Conservation (phyloP, 345 rosid species). For the Pugionium cornutum region DNA sequence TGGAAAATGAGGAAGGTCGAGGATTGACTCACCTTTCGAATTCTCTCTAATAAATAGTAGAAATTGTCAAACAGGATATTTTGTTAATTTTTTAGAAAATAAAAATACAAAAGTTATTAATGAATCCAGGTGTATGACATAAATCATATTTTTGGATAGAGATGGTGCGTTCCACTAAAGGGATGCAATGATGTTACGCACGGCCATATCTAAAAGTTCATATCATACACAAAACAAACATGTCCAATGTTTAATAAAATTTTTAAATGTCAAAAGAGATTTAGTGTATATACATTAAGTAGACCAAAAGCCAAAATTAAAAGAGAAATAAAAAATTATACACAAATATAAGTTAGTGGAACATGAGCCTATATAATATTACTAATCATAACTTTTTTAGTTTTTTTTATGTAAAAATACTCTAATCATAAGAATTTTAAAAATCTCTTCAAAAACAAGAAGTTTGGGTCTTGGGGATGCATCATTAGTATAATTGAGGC, state of each 20-base stretch:
- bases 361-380: neutral
- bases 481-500: neutral
- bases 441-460: neutral
- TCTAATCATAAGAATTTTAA: conserved; percentile 8
- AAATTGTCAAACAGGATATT: too few relatives aligned
- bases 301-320: conserved; percentile 7
- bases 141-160: neutral
- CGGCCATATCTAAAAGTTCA: conserved; percentile 28
- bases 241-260: conserved; percentile 19
- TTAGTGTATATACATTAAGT: conserved; percentile 12
- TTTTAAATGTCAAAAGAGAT: neutral
- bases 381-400: neutral
- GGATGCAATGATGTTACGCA: conserved; percentile 17
- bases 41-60: too few relatives aligned
- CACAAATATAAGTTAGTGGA: conserved; percentile 20
- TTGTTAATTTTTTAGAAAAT: too few relatives aligned
- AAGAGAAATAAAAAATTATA: neutral
- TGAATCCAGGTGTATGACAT: too few relatives aligned
- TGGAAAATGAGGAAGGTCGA: too few relatives aligned
- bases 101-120: too few relatives aligned
- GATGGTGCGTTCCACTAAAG: conserved; percentile 35
- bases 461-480: neutral
- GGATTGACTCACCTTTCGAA: too few relatives aligned
- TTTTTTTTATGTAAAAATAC: neutral
- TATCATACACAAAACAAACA: conserved; percentile 21